These are phyloP conservation scores for Thielaviopsis euricoi DNA, from an alignment of 2,329 filamentous ascomycete species.

Conservation along the genomic window DNA sequence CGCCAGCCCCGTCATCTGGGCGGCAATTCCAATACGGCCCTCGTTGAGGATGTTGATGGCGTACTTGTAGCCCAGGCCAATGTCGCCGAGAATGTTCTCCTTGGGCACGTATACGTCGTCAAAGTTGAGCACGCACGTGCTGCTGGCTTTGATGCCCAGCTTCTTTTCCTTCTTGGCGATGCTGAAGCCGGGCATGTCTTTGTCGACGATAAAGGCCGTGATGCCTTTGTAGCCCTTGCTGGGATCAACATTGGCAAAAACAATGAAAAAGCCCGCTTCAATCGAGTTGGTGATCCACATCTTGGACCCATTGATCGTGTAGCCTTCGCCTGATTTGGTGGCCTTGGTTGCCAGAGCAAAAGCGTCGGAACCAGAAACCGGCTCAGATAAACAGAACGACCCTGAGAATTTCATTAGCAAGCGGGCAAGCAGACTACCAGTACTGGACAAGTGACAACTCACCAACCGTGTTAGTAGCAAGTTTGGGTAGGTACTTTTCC, in stretches of 20 bases:
- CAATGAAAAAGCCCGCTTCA: slow-evolving; percentile 89
- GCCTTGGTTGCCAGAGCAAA: slow-evolving; percentile 91
- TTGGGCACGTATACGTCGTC: slow-evolving; percentile 86
- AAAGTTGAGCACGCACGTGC: slow-evolving; percentile 93
- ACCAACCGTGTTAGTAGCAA: slow-evolving; percentile 75
- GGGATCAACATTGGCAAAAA: slow-evolving; percentile 90
- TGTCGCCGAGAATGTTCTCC: slow-evolving; percentile 73
- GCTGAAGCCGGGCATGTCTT: slow-evolving; percentile 71
- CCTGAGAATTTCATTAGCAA: slow-evolving; percentile 17
- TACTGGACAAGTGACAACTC: not conserved
- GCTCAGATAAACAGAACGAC: slow-evolving; percentile 86
- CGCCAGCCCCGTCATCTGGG: slow-evolving; percentile 95
- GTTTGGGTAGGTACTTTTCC: slow-evolving; percentile 73
- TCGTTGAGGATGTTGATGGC: slow-evolving; percentile 90
- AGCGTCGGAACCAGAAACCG: slow-evolving; percentile 82
- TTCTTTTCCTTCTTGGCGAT: slow-evolving; percentile 99
- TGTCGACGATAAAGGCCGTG: slow-evolving; percentile 88
- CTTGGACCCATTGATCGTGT: slow-evolving; percentile 79
- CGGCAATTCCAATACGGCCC: slow-evolving; percentile 91
- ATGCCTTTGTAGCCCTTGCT: slow-evolving; percentile 94
- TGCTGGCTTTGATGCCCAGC: slow-evolving; percentile 87
- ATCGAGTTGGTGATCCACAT: slow-evolving; percentile 99
- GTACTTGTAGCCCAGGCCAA: slow-evolving; percentile 94
- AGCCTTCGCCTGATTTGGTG: slow-evolving; percentile 65
- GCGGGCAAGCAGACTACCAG: too few species aligned